Conservation (phyloP, 306 rosid genomes). For the Cucumis melo region DNA sequence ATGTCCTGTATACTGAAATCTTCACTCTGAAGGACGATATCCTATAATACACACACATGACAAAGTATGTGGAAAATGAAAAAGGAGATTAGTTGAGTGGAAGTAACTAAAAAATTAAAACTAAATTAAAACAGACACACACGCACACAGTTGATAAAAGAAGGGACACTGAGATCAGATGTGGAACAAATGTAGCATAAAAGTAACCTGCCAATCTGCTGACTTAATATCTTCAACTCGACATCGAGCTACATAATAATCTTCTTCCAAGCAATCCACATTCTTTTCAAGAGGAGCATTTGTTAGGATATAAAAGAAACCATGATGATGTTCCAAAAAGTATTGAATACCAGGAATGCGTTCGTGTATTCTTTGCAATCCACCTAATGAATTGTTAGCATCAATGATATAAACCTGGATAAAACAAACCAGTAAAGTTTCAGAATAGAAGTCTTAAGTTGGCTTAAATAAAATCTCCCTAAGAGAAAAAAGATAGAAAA, state of each 20-base stretch:
- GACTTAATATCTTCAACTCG: conserved; percentile 43
- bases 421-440: conserved; percentile 19
- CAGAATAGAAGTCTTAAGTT: conserved; percentile 10
- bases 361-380: conserved; percentile 45
- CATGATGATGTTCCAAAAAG: conserved; percentile 84
- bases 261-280: conserved; percentile 39
- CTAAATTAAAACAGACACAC: neutral
- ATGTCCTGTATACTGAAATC: conserved; percentile 57
- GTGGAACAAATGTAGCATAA: conserved; percentile 4
- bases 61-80: conserved; percentile 7
- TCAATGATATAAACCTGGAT: conserved; percentile 74
- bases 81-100: neutral
- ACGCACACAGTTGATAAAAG: neutral
- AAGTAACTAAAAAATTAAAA: neutral
- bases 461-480: neutral
- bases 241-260: conserved; percentile 60
- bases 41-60: conserved; percentile 27
- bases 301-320: conserved; percentile 69
- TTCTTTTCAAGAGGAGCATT: conserved; percentile 51
- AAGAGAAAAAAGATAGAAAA: neutral
- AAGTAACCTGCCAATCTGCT: conserved; percentile 52
- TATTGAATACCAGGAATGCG: conserved; percentile 64
- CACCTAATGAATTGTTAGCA: conserved; percentile 46
- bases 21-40: conserved; percentile 45
- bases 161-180: neutral